These are phyloP conservation scores for Cyberlindnera lachancei DNA, from an alignment of 805 yeast species.

Conservation along the genomic window DNA sequence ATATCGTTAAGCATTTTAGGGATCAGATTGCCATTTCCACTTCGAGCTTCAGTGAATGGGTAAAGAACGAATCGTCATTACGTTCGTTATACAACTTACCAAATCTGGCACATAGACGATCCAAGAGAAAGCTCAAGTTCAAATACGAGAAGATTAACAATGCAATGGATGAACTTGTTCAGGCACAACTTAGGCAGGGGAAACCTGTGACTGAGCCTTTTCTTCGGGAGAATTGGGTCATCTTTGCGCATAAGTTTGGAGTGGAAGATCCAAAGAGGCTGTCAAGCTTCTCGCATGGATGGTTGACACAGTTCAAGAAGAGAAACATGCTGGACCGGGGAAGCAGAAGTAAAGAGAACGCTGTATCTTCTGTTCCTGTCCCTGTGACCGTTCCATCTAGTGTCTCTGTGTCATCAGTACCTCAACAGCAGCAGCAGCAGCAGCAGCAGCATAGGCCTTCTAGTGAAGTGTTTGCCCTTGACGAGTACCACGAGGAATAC, in stretches of 20 bases:
- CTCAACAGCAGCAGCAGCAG: constrained; percentile 1
- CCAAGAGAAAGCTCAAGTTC: constrained; percentile 40
- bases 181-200: constrained; percentile 33
- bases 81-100: constrained; percentile 36
- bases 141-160: constrained; percentile 52
- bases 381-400: too few relatives aligned
- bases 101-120: constrained; percentile 20
- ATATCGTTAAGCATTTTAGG: constrained; percentile 46
- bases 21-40: constrained; percentile 48
- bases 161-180: constrained; percentile 51
- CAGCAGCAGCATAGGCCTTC: not conserved
- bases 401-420: too few relatives aligned
- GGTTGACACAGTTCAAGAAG: constrained; percentile 55
- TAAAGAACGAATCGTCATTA: constrained; percentile 44
- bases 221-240: constrained; percentile 48
- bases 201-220: constrained; percentile 48
- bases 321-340: constrained; percentile 28
- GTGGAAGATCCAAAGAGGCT: constrained; percentile 54
- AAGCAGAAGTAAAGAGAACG: too few relatives aligned
- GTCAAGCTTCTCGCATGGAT: constrained; percentile 51
- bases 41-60: constrained; percentile 55
- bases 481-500: constrained; percentile 3
- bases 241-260: constrained; percentile 46
- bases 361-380: too few relatives aligned
- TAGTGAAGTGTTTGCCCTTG: not conserved